Percentiles rank a stretch among this genome's conserved stretches.
phyloP scores from a whole-genome alignment of 2,329 filamentous ascomycete genomes.

The Chaetomiaceae sp. region DNA sequence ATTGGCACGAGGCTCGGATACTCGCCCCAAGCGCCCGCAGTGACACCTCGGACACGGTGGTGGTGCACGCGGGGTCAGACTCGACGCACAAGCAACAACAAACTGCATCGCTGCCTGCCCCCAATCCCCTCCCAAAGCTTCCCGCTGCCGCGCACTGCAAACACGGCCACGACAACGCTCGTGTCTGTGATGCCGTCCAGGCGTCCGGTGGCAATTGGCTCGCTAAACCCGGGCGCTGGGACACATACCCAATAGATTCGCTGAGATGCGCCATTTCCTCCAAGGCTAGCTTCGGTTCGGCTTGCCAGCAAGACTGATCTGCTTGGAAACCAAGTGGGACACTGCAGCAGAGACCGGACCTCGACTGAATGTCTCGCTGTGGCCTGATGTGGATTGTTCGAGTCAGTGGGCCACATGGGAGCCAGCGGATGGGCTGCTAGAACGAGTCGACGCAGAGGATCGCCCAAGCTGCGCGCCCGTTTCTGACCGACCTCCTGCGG shows the following conservation, averaged over 20 bases:
- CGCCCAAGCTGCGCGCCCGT: too few relatives aligned
- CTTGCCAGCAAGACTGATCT: background rate
- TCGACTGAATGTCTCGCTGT: too few relatives aligned
- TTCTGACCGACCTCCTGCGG: too few relatives aligned
- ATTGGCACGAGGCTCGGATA: background rate
- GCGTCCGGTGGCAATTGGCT: slow-evolving; percentile 2
- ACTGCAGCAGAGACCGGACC: too few relatives aligned
- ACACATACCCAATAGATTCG: background rate
- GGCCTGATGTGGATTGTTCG: too few relatives aligned
- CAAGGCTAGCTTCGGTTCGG: background rate
- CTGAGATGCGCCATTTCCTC: background rate
- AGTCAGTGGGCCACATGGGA: too few relatives aligned
- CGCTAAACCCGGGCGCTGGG: background rate
- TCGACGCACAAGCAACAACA: background rate
- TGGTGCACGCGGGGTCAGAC: background rate
- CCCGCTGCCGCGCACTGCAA: slow-evolving; percentile 3
- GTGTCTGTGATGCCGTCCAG: background rate
- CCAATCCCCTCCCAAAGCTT: too few relatives aligned
- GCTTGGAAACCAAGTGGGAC: too few relatives aligned
- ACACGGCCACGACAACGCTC: slow-evolving; percentile 5
- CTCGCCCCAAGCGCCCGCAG: background rate
- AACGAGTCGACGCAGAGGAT: too few relatives aligned
- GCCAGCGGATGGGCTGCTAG: too few relatives aligned
- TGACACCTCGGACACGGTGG: too few relatives aligned
- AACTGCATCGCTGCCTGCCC: too few relatives aligned